phyloP scores from a whole-genome alignment of 768 basidiomycete species.

The Suillus lakei region DNA sequence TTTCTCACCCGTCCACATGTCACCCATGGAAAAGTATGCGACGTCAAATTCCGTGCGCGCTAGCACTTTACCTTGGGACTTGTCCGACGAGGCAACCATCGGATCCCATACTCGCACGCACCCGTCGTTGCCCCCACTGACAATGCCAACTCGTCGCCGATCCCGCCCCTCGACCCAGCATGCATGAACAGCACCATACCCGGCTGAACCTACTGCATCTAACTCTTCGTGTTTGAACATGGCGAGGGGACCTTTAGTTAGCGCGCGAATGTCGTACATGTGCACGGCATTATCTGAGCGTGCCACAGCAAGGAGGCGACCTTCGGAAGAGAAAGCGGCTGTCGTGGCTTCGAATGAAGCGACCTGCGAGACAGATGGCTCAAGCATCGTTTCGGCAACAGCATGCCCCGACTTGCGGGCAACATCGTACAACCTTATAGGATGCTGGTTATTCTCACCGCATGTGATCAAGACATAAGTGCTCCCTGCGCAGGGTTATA shows the following conservation, averaged over 20 bases:
- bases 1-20: conserved; percentile 54
- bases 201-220: conserved; percentile 29
- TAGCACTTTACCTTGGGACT: conserved; percentile 51
- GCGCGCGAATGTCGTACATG: conserved; percentile 65
- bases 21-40: conserved; percentile 62
- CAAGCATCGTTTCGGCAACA: conserved; percentile 36
- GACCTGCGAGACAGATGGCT: conserved; percentile 23
- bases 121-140: conserved; percentile 72
- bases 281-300: conserved; percentile 63
- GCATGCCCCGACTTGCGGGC: conserved; percentile 35
- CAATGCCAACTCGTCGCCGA: conserved; percentile 47
- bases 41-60: conserved; percentile 62
- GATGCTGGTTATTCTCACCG: conserved; percentile 28
- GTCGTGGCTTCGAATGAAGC: conserved; percentile 49
- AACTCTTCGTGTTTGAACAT: conserved; percentile 53
- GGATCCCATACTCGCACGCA: conserved; percentile 75
- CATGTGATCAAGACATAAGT: conserved; percentile 39
- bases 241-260: conserved; percentile 50
- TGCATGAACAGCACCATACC: conserved; percentile 55
- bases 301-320: conserved; percentile 61
- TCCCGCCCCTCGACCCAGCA: conserved; percentile 55
- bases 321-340: conserved; percentile 62
- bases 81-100: conserved; percentile 39
- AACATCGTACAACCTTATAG: conserved; percentile 59
- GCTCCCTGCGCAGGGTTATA: conserved; percentile 13